Evolutionary conservation across 2,329 filamentous ascomycete genomes (phyloP), one percentile per base, ranked within the genome.

Genomic region (Geoglossum cookeanum): DNA sequence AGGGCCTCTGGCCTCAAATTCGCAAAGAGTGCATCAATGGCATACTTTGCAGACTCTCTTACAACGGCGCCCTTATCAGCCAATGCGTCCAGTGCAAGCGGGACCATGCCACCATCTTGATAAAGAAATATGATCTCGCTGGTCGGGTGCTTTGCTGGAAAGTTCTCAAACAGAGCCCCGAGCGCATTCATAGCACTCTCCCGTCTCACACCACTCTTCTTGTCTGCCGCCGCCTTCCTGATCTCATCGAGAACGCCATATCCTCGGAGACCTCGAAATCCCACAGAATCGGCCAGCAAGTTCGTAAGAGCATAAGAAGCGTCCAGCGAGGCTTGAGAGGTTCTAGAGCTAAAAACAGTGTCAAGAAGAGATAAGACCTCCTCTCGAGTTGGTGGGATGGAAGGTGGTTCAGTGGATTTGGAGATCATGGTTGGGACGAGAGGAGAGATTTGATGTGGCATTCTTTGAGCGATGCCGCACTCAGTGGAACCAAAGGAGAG

Each of bases 141-240:
- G 61, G 88, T 72, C 56, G 81, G 84, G 67, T 92, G 84, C 62
- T 82, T 79, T 52, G 81, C 75, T 51, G 89, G 87, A 66, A 97
- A 85, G 45, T 85, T 83, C 75, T 98, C 92, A 65, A 97, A 91
- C 52, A 98, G 75, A 57, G 94, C 91, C 58, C 94, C 92, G 29
- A 97, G 78, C 47, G 94, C 84, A 69, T 96, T 94, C 81, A 97
- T 94, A 62, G 90, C 85, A 66, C 89, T 88, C 73, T 98, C 92
- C 64, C 91, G 80, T 64, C 80, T 81, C 44, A 84, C 78, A 15
- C 84, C 85, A 70, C 83, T 90, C 77, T 98, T 98, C 81, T 97
- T 98, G 73, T 97, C 89, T 64, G 77, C 74, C 3, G 91, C 89
- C 42, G 87, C 87, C 76, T 94, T 85, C 66, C 79, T 79, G 65